These are phyloP conservation scores for Pseudozyma sp. DNA, from an alignment of 1,284 basidiomycete species.

Conservation along the genomic window DNA sequence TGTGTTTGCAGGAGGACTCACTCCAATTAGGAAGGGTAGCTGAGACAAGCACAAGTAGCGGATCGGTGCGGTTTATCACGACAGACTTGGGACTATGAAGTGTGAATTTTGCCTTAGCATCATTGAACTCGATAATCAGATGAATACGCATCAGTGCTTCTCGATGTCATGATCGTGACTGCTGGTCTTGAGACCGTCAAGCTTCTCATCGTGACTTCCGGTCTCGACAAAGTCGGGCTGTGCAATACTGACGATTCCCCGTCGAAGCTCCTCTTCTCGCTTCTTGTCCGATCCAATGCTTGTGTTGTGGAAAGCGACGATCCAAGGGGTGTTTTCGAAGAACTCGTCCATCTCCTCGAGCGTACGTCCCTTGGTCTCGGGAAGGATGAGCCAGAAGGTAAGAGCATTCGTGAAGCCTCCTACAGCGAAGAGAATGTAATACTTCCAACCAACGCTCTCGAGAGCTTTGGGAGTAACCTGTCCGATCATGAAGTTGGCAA, in stretches of 20 bases:
- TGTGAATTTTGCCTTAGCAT: too few relatives aligned
- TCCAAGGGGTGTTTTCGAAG: slow-evolving; percentile 73
- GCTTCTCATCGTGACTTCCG: slow-evolving; percentile 13
- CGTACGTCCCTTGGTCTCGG: slow-evolving; percentile 70
- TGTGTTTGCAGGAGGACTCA: too few relatives aligned
- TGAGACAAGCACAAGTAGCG: too few relatives aligned
- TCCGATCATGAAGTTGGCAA: slow-evolving; percentile 71
- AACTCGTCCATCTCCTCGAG: slow-evolving; percentile 74
- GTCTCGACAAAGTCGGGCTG: slow-evolving; percentile 15
- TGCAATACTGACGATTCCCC: slow-evolving; percentile 22
- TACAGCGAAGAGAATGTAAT: slow-evolving; percentile 75
- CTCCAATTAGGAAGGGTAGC: too few relatives aligned
- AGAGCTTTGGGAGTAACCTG: slow-evolving; percentile 70
- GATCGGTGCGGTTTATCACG: too few relatives aligned
- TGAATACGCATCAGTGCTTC: slow-evolving; percentile 12
- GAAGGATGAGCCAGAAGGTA: slow-evolving; percentile 73
- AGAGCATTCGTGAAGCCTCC: slow-evolving; percentile 76
- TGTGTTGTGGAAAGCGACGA: slow-evolving; percentile 68
- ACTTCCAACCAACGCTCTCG: slow-evolving; percentile 69
- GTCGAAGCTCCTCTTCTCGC: slow-evolving; percentile 72
- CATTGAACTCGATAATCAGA: too few relatives aligned
- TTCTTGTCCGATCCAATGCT: slow-evolving; percentile 67
- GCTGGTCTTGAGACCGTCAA: slow-evolving; percentile 29
- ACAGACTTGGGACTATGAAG: too few relatives aligned
- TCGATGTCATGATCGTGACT: slow-evolving; percentile 32